phyloP scores from a whole-genome alignment of 2,329 filamentous ascomycete species.

The Clonostachys solani region DNA sequence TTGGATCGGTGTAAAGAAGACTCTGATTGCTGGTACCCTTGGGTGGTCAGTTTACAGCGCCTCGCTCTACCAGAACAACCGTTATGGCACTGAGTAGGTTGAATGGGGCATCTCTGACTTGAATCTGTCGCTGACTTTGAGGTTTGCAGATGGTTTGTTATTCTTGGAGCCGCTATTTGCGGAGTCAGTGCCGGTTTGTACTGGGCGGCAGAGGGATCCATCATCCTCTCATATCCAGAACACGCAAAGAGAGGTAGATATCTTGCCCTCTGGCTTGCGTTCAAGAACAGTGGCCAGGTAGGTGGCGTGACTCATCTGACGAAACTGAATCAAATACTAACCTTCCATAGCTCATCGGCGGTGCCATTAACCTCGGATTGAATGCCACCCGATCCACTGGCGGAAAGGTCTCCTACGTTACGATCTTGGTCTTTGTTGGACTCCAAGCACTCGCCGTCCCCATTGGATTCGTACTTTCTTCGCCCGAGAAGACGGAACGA shows the following conservation, averaged over 20 bases:
- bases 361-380: slow-evolving; percentile 39
- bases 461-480: slow-evolving; percentile 35
- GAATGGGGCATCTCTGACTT: too few relatives aligned
- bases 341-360: slow-evolving; percentile 32
- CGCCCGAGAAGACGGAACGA: slow-evolving; percentile 38
- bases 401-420: slow-evolving; percentile 4
- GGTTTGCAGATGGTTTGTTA: slow-evolving; percentile 22
- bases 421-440: slow-evolving; percentile 31
- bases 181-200: slow-evolving; percentile 26
- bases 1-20: slow-evolving; percentile 15
- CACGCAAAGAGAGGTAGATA: slow-evolving; percentile 11
- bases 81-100: slow-evolving; percentile 26
- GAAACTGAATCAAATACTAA: not conserved
- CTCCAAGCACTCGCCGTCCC: slow-evolving; percentile 40
- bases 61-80: slow-evolving; percentile 40
- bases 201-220: slow-evolving; percentile 17
- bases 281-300: slow-evolving; percentile 34
- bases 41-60: slow-evolving; percentile 41
- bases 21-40: slow-evolving; percentile 32
- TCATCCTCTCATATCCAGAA: slow-evolving; percentile 10
- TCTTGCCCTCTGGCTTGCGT: slow-evolving; percentile 35
- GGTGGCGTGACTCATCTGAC: slow-evolving; percentile 23
- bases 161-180: slow-evolving; percentile 30
- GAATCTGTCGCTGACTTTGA: too few relatives aligned
- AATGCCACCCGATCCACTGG: slow-evolving; percentile 30